These are phyloP conservation scores for Peterozyma xylosa DNA, from an alignment of 805 yeast species.

Conservation along the genomic window DNA sequence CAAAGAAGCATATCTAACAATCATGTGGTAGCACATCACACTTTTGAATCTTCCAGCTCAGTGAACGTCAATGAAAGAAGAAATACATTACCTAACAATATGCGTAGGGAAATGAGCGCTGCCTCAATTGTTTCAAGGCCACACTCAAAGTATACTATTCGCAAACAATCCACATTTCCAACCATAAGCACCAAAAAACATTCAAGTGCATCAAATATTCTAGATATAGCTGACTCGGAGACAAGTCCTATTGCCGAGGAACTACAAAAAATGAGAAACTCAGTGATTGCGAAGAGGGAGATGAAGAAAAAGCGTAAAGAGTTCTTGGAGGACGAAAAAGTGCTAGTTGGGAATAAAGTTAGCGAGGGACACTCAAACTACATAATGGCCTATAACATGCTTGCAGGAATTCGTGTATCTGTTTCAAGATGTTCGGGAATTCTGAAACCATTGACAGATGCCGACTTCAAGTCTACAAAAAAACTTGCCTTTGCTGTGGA, in stretches of 20 bases:
- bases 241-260: conserved; percentile 29
- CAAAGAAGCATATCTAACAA: no score
- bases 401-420: conserved; percentile 93
- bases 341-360: conserved; percentile 71
- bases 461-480: conserved; percentile 65
- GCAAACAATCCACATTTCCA: no score
- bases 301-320: conserved; percentile 32
- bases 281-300: conserved; percentile 35
- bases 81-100: no score
- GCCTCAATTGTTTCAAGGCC: no score
- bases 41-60: no score
- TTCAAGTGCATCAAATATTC: background rate
- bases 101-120: no score
- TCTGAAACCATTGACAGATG: conserved; percentile 61
- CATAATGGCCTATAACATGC: conserved; percentile 93
- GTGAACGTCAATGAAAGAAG: no score
- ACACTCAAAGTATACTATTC: no score
- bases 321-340: conserved; percentile 43
- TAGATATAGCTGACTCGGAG: background rate
- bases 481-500: conserved; percentile 81
- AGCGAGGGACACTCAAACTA: conserved; percentile 92
- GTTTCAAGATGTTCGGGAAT: conserved; percentile 88
- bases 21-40: no score
- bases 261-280: conserved; percentile 41
- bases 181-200: no score